Conservation (phyloP, 345 rosid genomes). For the Cardiospermum halicacabum region DNA sequence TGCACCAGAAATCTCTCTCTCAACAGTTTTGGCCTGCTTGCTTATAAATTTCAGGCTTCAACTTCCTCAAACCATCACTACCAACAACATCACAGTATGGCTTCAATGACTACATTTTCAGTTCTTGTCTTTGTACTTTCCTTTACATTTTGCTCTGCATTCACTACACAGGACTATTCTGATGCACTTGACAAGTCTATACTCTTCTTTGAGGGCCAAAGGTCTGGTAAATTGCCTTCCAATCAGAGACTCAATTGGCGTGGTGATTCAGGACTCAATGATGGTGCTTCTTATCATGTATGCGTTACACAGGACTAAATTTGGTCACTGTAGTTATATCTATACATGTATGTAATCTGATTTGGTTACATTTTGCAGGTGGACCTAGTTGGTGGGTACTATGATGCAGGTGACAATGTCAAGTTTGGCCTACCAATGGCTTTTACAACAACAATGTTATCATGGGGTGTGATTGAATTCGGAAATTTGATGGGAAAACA, state of each 20-base stretch:
- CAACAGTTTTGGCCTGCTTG: constrained; percentile 25
- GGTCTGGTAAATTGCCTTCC: constrained; percentile 60
- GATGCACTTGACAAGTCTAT: constrained; percentile 58
- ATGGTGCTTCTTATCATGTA: constrained; percentile 56
- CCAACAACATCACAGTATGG: constrained; percentile 19
- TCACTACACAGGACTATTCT: constrained; percentile 50
- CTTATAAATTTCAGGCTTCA: constrained; percentile 23
- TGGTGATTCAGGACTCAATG: constrained; percentile 56
- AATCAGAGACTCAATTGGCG: constrained; percentile 54
- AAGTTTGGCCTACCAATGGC: constrained; percentile 83
- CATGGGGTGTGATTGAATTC: constrained; percentile 79
- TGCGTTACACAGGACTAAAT: too few relatives aligned
- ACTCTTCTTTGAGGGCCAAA: constrained; percentile 73
- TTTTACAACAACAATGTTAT: constrained; percentile 59
- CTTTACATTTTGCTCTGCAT: constrained; percentile 29
- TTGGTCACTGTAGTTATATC: too few relatives aligned
- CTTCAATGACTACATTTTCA: constrained; percentile 4
- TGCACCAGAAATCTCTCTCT: constrained; percentile 17
- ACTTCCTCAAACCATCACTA: neutral
- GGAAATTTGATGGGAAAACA: constrained; percentile 51
- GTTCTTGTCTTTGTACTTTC: constrained; percentile 12
- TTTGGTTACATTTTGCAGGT: constrained; percentile 39
- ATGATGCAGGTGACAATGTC: constrained; percentile 80
- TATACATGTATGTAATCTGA: too few relatives aligned
- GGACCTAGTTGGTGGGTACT: constrained; percentile 69